Base-by-base conservation (phyloP, 163 green algal genomes). In the Scenedesmus sp. region DNA sequence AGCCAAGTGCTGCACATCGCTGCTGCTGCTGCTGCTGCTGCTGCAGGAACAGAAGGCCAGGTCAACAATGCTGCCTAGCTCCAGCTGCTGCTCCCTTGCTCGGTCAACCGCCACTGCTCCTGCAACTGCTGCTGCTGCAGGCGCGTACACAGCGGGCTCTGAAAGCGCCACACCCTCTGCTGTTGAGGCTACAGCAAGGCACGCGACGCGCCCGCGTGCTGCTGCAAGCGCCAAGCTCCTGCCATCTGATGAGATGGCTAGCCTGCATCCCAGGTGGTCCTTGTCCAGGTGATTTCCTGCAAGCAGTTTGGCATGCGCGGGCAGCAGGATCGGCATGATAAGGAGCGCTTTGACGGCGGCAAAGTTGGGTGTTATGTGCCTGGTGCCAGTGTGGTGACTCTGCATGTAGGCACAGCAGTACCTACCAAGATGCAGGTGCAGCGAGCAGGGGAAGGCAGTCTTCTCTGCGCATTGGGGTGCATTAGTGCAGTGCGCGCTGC, bases 1-100 rank as follows among this genome's bases (percentile, higher is more conserved):
- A 52, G 88, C 88, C 60, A 92, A 26, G 57, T 91, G 70, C 87
- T 74, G n/a, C 73, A 74, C 52, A n/a, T 3, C 9, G 64, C 64
- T 81, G 56, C 66, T 67, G 23, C 67, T 86, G n/a, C 57, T 26
- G 74, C 74, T 59, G 73, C 66, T 76, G 60, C 73, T 60, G 70
- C 87, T 46, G 57, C 16, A 34, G 20, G 56, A 84, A 46, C 87
- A 84, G n/a, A 91, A 91, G 7, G 79, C 79, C 34, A 92, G 12
- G 79, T 88, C 88, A 15, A 86, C 26, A 3, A 92, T 67, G 55
- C 57, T 87, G 9, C 79, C 88, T 0, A 92, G 46, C 88, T 92
- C 79, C 79, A 87, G 57, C 15, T 20, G 88, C 77, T 84, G n/a
- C 76, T 86, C 56, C 88, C 26, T 20, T 12, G 34, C 87, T 1